These are phyloP conservation scores for Tolypocladium nubicola DNA, from an alignment of 2,329 filamentous ascomycete species.

Conservation along the genomic window DNA sequence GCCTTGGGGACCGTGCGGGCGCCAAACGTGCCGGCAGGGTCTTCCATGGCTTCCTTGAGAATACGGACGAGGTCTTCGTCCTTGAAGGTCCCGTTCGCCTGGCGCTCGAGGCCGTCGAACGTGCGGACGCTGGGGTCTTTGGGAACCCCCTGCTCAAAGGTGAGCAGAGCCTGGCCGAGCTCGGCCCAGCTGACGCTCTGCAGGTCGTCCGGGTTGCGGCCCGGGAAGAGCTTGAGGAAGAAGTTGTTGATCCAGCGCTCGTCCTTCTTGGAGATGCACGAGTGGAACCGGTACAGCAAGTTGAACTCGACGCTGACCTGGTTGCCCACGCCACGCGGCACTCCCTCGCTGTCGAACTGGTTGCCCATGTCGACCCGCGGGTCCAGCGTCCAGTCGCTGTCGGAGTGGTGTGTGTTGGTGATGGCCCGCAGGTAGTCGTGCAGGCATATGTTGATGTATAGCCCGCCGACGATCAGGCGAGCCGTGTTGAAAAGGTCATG, in stretches of 20 bases:
- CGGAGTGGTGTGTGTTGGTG: slow-evolving; percentile 46
- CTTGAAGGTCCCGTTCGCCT: slow-evolving; percentile 39
- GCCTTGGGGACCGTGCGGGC: slow-evolving; percentile 47
- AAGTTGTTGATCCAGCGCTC: slow-evolving; percentile 50
- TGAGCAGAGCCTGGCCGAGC: slow-evolving; percentile 23
- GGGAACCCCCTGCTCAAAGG: slow-evolving; percentile 27
- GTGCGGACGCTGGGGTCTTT: slow-evolving; percentile 34
- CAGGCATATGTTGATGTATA: slow-evolving; percentile 46
- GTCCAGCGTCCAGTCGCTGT: slow-evolving; percentile 52
- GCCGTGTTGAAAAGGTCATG: slow-evolving; percentile 47
- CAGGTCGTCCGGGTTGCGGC: slow-evolving; percentile 17
- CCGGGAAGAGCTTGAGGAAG: slow-evolving; percentile 34
- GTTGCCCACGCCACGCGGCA: slow-evolving; percentile 49
- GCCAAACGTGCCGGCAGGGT: slow-evolving; percentile 49
- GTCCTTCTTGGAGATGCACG: slow-evolving; percentile 47
- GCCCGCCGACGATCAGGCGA: slow-evolving; percentile 39
- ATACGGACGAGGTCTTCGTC: slow-evolving; percentile 47
- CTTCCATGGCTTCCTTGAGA: slow-evolving; percentile 48
- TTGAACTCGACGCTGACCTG: slow-evolving; percentile 61
- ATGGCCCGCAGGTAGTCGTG: slow-evolving; percentile 53
- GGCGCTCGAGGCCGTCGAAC: slow-evolving; percentile 36
- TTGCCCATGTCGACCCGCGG: slow-evolving; percentile 49
- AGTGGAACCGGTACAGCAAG: slow-evolving; percentile 56
- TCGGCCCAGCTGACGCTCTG: slow-evolving; percentile 23
- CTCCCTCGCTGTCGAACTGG: slow-evolving; percentile 30